Percentiles rank a stretch among this genome's conserved stretches.
Conservation (phyloP, 306 rosid species). For the Betula pendula region DNA sequence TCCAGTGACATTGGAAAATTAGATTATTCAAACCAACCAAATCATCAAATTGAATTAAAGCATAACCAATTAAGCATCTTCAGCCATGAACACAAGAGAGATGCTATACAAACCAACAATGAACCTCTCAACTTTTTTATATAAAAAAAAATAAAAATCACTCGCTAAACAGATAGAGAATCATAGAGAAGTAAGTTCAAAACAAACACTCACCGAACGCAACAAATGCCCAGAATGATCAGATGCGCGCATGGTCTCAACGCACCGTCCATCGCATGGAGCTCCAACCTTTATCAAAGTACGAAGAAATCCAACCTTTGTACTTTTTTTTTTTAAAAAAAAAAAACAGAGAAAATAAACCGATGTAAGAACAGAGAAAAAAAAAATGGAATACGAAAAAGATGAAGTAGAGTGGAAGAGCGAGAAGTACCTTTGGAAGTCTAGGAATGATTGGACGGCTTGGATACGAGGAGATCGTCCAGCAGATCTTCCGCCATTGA, state of each 20-base stretch:
- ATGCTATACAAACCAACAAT: too few species aligned
- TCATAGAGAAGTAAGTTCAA: neutral
- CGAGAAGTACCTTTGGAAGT: conserved; percentile 39
- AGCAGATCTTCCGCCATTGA: conserved; percentile 60
- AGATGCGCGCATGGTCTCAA: neutral
- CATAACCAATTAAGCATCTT: neutral
- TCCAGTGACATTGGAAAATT: too few species aligned
- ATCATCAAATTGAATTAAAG: neutral
- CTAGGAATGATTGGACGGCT: conserved; percentile 51
- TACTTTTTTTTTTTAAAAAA: too few species aligned
- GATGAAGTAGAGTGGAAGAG: conserved; percentile 3
- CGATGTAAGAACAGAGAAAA: neutral
- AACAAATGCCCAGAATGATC: neutral
- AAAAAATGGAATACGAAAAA: neutral
- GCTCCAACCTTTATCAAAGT: neutral
- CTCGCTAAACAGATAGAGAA: neutral
- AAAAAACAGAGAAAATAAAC: too few species aligned
- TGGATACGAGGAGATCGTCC: conserved; percentile 49
- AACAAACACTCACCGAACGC: neutral
- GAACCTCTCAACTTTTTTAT: too few species aligned
- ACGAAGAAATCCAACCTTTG: neutral
- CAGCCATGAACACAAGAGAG: too few species aligned
- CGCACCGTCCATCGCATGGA: neutral
- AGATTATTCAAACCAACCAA: too few species aligned
- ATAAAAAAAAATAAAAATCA: too few species aligned